Evolutionary conservation across 176 grass and related monocot genomes (phyloP).

Genomic region (Areca catechu): DNA sequence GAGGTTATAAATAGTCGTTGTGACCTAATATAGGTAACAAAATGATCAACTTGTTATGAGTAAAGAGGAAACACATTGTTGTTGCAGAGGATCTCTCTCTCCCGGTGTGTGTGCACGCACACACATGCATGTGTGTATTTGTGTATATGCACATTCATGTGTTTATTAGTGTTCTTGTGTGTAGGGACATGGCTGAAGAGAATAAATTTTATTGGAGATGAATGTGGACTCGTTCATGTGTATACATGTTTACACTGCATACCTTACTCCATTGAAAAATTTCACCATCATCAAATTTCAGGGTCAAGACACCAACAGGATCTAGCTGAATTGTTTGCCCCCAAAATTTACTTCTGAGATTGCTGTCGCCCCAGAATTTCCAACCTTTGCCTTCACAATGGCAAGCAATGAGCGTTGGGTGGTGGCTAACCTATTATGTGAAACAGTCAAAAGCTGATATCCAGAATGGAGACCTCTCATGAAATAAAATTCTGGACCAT

Average conservation of each 20-base stretch:
- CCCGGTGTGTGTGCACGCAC: too few relatives aligned
- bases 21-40: slow-evolving; percentile 44
- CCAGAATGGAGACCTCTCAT: background rate
- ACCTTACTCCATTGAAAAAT: slow-evolving; percentile 93
- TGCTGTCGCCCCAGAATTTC: slow-evolving; percentile 89
- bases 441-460: slow-evolving; percentile 2
- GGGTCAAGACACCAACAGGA: slow-evolving; percentile 59
- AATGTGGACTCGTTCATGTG: too few relatives aligned
- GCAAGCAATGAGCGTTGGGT: slow-evolving; percentile 83
- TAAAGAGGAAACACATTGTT: too few relatives aligned
- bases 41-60: background rate
- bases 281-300: slow-evolving; percentile 96
- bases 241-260: background rate
- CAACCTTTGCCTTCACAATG: slow-evolving; percentile 90
- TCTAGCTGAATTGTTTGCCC: slow-evolving; percentile 79
- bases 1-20: slow-evolving; percentile 78
- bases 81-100: too few relatives aligned
- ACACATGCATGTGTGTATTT: too few relatives aligned
- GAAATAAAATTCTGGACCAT: too few relatives aligned
- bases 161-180: too few relatives aligned
- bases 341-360: slow-evolving; percentile 85
- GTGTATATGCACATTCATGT: too few relatives aligned
- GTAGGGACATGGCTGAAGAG: background rate
- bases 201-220: background rate
- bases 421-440: slow-evolving; percentile 66